Evolutionary conservation across 2,329 filamentous ascomycete species (phyloP).

Genomic region (Furcasterigmium furcatum): DNA sequence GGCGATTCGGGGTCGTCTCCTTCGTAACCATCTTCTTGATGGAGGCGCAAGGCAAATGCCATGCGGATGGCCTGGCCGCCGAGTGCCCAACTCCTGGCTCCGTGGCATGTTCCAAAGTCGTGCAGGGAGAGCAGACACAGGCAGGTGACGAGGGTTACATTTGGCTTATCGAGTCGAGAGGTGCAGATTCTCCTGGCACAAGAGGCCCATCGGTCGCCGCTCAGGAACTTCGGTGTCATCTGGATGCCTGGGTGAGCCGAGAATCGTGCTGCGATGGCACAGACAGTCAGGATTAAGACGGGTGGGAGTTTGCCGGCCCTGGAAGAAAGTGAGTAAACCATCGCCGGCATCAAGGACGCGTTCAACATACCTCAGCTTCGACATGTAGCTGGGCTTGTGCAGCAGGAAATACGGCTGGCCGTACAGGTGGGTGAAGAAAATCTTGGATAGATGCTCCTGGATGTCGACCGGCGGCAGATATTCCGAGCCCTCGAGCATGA

Average conservation of each 20-base stretch:
- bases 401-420: slow-evolving; percentile 92
- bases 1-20: slow-evolving; percentile 60
- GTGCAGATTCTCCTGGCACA: slow-evolving; percentile 84
- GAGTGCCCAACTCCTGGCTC: slow-evolving; percentile 91
- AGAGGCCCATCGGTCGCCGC: slow-evolving; percentile 87
- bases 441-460: slow-evolving; percentile 88
- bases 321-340: slow-evolving; percentile 22
- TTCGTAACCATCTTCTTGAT: slow-evolving; percentile 85
- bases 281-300: slow-evolving; percentile 88
- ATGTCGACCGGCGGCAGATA: slow-evolving; percentile 81
- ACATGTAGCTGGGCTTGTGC: slow-evolving; percentile 97
- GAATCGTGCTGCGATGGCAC: slow-evolving; percentile 92
- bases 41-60: slow-evolving; percentile 92
- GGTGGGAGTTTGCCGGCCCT: slow-evolving; percentile 79
- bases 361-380: slow-evolving; percentile 68
- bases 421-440: slow-evolving; percentile 95
- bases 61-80: slow-evolving; percentile 94
- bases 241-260: slow-evolving; percentile 81
- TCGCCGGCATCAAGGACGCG: too few species aligned
- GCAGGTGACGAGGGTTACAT: slow-evolving; percentile 91
- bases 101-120: slow-evolving; percentile 96
- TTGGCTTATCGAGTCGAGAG: slow-evolving; percentile 87
- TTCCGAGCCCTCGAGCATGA: slow-evolving; percentile 79
- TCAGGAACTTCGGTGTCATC: slow-evolving; percentile 74
- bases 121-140: slow-evolving; percentile 86